Evolutionary conservation across 352 stramenopile genomes (phyloP).

Genomic region (Globisporangium heterothallicum): DNA sequence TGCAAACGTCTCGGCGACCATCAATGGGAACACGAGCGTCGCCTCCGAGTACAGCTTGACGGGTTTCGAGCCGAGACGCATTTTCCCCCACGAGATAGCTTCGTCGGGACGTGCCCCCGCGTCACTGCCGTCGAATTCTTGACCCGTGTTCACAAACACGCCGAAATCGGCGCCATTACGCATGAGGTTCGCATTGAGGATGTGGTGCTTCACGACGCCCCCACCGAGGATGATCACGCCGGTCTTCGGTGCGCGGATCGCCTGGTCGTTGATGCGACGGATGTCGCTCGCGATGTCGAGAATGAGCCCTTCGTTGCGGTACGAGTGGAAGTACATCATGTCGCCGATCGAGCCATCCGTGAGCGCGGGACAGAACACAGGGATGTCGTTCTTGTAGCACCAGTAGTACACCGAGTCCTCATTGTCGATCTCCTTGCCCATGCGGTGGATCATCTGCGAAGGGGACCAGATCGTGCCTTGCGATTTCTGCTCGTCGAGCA

Average conservation of each 20-base stretch:
- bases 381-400: conserved; percentile 99
- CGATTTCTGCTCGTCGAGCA: conserved; percentile 97
- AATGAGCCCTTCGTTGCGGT: conserved; percentile 96
- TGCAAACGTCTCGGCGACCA: conserved; percentile 99
- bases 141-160: conserved; percentile 99
- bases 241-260: conserved; percentile 92
- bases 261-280: conserved; percentile 96
- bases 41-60: conserved; percentile 98
- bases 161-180: conserved; percentile 98
- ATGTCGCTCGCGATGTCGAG: conserved; percentile 98
- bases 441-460: conserved; percentile 94
- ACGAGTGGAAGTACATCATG: conserved; percentile 99
- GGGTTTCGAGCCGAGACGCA: conserved; percentile 90
- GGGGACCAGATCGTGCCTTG: conserved; percentile 93
- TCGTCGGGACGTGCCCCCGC: conserved; percentile 97
- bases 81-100: conserved; percentile 99
- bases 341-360: conserved; percentile 99
- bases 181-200: conserved; percentile 99
- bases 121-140: conserved; percentile 98
- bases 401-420: conserved; percentile 99
- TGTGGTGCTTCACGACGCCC: conserved; percentile 98
- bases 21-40: conserved; percentile 98
- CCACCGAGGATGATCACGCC: conserved; percentile 99
- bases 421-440: conserved; percentile 98
- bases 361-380: conserved; percentile 98